Conservation (phyloP, 1,284 basidiomycete genomes). For the Trichosporon asahii region DNA sequence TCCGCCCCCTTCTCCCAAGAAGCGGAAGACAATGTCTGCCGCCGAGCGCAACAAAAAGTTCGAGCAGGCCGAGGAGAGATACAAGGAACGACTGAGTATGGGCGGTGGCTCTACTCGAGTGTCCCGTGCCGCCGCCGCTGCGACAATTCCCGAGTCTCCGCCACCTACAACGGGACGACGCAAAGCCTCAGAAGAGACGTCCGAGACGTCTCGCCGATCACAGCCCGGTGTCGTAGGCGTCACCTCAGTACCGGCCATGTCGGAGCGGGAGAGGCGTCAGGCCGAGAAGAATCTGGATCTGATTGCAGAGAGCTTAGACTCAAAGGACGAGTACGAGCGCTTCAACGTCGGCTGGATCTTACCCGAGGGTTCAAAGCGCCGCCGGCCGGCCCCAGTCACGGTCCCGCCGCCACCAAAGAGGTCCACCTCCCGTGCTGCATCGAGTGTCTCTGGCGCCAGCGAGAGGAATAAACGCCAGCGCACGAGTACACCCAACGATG, state of each 20-base stretch:
- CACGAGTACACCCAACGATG: background rate
- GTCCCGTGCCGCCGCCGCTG: background rate
- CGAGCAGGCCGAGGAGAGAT: constrained; percentile 31
- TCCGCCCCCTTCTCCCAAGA: constrained; percentile 50
- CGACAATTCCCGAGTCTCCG: background rate
- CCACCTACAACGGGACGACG: background rate
- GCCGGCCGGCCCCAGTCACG: constrained; percentile 7
- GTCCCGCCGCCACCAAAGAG: background rate
- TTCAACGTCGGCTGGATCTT: constrained; percentile 89
- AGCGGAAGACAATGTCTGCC: constrained; percentile 41
- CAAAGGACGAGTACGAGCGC: constrained; percentile 69
- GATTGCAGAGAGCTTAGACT: constrained; percentile 66
- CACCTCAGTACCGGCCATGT: constrained; percentile 32
- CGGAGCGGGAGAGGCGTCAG: constrained; percentile 51
- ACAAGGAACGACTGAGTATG: constrained; percentile 14
- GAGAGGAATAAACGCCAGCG: background rate
- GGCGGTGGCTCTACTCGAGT: constrained; percentile 12
- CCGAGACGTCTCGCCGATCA: constrained; percentile 16
- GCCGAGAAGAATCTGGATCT: constrained; percentile 39
- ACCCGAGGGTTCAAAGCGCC: constrained; percentile 63
- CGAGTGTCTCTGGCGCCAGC: background rate
- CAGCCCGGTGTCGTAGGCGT: constrained; percentile 45
- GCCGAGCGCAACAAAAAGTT: constrained; percentile 24
- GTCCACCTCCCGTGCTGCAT: background rate
- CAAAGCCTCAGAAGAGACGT: background rate